Evolutionary conservation across 768 basidiomycete species (phyloP), one percentile per base, ranked within the genome.

Genomic region (Amanita thiersii): DNA sequence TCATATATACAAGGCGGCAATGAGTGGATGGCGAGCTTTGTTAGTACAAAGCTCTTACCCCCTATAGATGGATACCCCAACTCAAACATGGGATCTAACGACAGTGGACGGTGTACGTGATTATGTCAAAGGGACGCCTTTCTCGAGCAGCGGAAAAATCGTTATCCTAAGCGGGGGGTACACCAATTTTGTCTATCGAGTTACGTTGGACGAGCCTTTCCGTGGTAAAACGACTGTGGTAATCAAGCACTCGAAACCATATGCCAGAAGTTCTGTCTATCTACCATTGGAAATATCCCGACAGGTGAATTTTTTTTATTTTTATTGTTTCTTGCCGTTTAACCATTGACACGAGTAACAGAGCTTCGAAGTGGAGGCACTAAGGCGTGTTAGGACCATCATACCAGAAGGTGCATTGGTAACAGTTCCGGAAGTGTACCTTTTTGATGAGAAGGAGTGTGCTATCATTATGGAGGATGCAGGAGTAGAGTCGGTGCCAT

Each of bases 401-500:
- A n/a, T n/a, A n/a, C n/a, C n/a, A 6, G 42, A 40, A 12, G 56
- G 63, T 18, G 57, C 68, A 2, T 38, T 71, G 12, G 64, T 76
- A 35, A 68, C 63, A 1, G 69, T 74, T 3, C 79, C 81, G 1
- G 52, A 44, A 4, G 60, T 82, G 11, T 60, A 72, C 50, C 55
- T 63, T 24, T 70, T 73, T 51, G 80, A 84, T 49, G 54, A 66
- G 29, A 59, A 57, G n/a, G n/a, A n/a, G 7, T 62, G 72, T 46
- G 71, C 69, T 10, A 65, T 83, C 28, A 68, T 84, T 52, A 79
- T 83, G 67, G 74, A 79, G 32, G 81, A 84, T 44, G 67, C 64
- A 38, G 81, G 81, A 3, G 54, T 52, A 24, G 49, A 51, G 14
- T 47, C 56, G 18, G 44, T 60, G 8, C 60, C n/a, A 1, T 63